phyloP scores from a whole-genome alignment of 192 early-diverging fungal species.

The Coemansia umbellata region DNA sequence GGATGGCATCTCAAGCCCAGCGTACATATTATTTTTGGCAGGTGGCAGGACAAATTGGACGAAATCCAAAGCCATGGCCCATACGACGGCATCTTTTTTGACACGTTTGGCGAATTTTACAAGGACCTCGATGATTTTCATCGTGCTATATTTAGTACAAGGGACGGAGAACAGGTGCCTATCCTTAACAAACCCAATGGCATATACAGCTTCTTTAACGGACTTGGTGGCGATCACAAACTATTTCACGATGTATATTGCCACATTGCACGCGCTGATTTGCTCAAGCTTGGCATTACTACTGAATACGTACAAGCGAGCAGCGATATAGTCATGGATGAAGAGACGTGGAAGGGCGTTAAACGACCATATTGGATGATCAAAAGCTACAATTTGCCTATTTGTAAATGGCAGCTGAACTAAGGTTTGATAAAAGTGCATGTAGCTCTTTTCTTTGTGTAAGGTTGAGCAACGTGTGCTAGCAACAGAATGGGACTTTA shows the following conservation, averaged over 20 bases:
- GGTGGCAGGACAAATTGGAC: slow-evolving; percentile 86
- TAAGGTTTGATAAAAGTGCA: neutral
- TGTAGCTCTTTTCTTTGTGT: neutral
- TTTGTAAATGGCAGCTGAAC: slow-evolving; percentile 28
- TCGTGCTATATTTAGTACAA: slow-evolving; percentile 49
- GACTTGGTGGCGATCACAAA: slow-evolving; percentile 85
- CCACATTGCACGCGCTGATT: slow-evolving; percentile 75
- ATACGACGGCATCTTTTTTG: slow-evolving; percentile 95
- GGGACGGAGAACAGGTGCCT: slow-evolving; percentile 41
- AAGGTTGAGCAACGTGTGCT: too few relatives aligned
- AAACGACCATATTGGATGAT: slow-evolving; percentile 62
- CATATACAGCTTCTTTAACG: slow-evolving; percentile 94
- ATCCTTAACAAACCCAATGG: slow-evolving; percentile 71
- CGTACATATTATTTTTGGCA: slow-evolving; percentile 82
- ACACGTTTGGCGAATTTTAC: slow-evolving; percentile 93
- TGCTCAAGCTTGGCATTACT: slow-evolving; percentile 73
- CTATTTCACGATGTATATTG: slow-evolving; percentile 98
- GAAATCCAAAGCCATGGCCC: slow-evolving; percentile 56
- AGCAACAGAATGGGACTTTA: neutral
- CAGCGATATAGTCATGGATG: slow-evolving; percentile 71
- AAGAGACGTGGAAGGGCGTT: slow-evolving; percentile 85
- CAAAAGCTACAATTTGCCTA: slow-evolving; percentile 49
- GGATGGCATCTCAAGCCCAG: slow-evolving; percentile 85
- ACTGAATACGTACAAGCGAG: slow-evolving; percentile 70
- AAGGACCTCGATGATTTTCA: slow-evolving; percentile 76